A percentile compares a stretch with the other conserved stretches of the same genome.
phyloP scores from a whole-genome alignment of 768 basidiomycete genomes.

The Phlebiopsis flavidoalba region DNA sequence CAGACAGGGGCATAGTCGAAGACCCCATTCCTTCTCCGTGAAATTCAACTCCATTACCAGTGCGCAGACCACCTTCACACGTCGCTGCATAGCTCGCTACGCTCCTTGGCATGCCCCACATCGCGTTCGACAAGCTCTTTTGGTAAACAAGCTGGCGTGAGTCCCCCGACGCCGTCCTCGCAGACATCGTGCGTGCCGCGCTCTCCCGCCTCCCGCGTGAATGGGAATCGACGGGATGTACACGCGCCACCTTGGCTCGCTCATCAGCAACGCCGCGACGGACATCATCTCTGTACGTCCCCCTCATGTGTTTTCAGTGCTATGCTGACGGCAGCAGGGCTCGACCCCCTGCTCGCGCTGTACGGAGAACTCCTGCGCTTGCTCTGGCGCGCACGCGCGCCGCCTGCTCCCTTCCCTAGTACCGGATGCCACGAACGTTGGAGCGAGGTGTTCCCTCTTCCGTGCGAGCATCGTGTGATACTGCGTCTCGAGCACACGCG shows the following conservation, averaged over 20 bases:
- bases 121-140: slow-evolving; percentile 17
- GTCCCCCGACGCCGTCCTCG: slow-evolving; percentile 11
- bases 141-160: no score
- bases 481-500: slow-evolving; percentile 19
- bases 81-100: slow-evolving; percentile 39
- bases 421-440: slow-evolving; percentile 22
- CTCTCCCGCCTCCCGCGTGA: slow-evolving; percentile 7
- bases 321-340: no score
- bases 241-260: not conserved
- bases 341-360: slow-evolving; percentile 56
- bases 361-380: slow-evolving; percentile 58
- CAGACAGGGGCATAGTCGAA: slow-evolving; percentile 40
- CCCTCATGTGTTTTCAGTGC: slow-evolving; percentile 35
- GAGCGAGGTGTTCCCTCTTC: slow-evolving; percentile 18
- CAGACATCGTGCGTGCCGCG: slow-evolving; percentile 5
- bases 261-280: slow-evolving; percentile 14
- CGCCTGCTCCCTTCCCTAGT: slow-evolving; percentile 28
- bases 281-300: slow-evolving; percentile 26
- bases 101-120: slow-evolving; percentile 43
- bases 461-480: slow-evolving; percentile 29
- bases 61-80: no score
- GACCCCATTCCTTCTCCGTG: not conserved
- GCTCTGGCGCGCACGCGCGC: slow-evolving; percentile 42
- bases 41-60: not conserved
- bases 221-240: slow-evolving; percentile 22